phyloP scores from a whole-genome alignment of 108 stramenopile species.

The Pseudonitzschia delicatissima region DNA sequence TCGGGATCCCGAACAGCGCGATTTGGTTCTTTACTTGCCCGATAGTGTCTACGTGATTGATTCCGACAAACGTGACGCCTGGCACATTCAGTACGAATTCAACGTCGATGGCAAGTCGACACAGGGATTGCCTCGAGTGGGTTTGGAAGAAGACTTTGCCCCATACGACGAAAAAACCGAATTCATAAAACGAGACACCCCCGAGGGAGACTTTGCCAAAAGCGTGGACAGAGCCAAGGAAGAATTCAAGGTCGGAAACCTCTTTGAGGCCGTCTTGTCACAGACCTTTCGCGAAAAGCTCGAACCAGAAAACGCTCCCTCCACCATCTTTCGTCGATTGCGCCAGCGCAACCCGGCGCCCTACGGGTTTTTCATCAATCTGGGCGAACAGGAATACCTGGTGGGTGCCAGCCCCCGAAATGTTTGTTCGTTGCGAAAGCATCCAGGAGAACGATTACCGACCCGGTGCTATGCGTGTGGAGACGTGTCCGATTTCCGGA shows the following conservation, averaged over 20 bases:
- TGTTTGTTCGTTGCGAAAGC: slow-evolving; percentile 96
- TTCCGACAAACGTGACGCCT: slow-evolving; percentile 89
- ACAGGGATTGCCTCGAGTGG: slow-evolving; percentile 74
- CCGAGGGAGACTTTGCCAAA: slow-evolving; percentile 77
- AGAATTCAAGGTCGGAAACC: slow-evolving; percentile 94
- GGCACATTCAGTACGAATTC: slow-evolving; percentile 92
- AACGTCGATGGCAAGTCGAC: slow-evolving; percentile 73
- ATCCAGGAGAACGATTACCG: slow-evolving; percentile 78
- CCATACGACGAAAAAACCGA: slow-evolving; percentile 44
- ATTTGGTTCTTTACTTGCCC: slow-evolving; percentile 90
- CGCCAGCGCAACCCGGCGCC: slow-evolving; percentile 93
- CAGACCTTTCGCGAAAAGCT: slow-evolving; percentile 91
- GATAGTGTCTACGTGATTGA: slow-evolving; percentile 93
- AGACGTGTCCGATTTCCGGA: slow-evolving; percentile 98
- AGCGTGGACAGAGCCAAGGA: slow-evolving; percentile 87
- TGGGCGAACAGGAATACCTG: slow-evolving; percentile 92
- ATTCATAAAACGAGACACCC: slow-evolving; percentile 79
- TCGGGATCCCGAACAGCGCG: slow-evolving; percentile 85
- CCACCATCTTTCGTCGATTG: slow-evolving; percentile 83
- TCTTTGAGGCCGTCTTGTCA: slow-evolving; percentile 95
- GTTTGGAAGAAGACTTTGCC: slow-evolving; percentile 49
- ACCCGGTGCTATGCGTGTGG: slow-evolving; percentile 88
- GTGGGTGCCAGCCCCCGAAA: slow-evolving; percentile 98
- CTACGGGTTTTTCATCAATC: slow-evolving; percentile 96
- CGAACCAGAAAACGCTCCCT: slow-evolving; percentile 62